These are phyloP conservation scores for Daedaleopsis nitida DNA, from an alignment of 768 basidiomycete genomes.

Conservation along the genomic window DNA sequence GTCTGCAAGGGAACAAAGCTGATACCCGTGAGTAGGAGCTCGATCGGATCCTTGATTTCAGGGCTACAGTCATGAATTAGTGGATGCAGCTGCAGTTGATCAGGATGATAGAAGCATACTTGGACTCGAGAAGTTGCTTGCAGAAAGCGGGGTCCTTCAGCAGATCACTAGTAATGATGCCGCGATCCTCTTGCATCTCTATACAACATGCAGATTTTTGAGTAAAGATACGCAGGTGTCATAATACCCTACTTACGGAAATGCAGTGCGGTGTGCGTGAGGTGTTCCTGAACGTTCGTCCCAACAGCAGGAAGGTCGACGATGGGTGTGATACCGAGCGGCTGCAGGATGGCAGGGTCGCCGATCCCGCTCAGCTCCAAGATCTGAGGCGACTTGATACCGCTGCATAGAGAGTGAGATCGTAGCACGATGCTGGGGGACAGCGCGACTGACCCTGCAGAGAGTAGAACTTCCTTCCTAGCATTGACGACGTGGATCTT, in stretches of 20 bases:
- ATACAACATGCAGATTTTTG: too few relatives aligned
- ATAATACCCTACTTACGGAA: too few relatives aligned
- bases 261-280: too few relatives aligned
- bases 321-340: slow-evolving; percentile 36
- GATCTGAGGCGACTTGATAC: slow-evolving; percentile 47
- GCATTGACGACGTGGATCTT: slow-evolving; percentile 34
- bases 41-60: neutral
- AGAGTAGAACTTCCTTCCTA: slow-evolving; percentile 46
- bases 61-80: neutral
- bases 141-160: slow-evolving; percentile 7
- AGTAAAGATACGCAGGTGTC: too few relatives aligned
- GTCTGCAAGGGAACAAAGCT: slow-evolving; percentile 2
- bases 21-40: slow-evolving; percentile 1
- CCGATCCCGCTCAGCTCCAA: slow-evolving; percentile 57
- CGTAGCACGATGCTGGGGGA: slow-evolving; percentile 6
- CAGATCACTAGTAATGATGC: too few relatives aligned
- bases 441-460: slow-evolving; percentile 32
- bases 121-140: slow-evolving; percentile 1
- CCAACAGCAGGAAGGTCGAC: slow-evolving; percentile 52
- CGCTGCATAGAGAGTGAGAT: slow-evolving; percentile 34
- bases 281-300: slow-evolving; percentile 49
- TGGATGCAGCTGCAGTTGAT: too few relatives aligned
- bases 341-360: slow-evolving; percentile 32
- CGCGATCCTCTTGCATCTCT: too few relatives aligned
- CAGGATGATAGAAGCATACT: too few relatives aligned